Percentiles rank a stretch among this genome's conserved stretches.
These are phyloP conservation scores for Colletotrichum sp. DNA, from an alignment of 2,329 filamentous ascomycete genomes.

Conservation along the genomic window DNA sequence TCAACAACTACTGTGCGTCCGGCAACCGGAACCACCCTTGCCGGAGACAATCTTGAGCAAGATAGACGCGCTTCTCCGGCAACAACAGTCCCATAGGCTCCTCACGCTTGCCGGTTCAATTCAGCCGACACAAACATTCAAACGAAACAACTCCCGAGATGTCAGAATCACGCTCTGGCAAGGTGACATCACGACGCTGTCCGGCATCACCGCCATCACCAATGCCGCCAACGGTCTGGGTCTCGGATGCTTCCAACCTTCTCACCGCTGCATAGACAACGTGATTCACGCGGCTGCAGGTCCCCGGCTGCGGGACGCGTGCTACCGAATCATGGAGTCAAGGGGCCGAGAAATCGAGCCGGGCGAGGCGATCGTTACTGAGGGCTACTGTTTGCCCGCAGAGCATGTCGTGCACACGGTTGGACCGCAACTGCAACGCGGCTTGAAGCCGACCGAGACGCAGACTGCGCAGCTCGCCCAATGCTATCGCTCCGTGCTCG, in stretches of 20 bases:
- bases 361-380: slow-evolving; percentile 31
- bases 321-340: slow-evolving; percentile 27
- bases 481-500: slow-evolving; percentile 34
- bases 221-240: slow-evolving; percentile 38
- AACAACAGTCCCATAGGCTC: not conserved
- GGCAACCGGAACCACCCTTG: slow-evolving; percentile 24
- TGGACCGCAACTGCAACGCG: slow-evolving; percentile 32
- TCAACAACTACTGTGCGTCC: slow-evolving; percentile 31
- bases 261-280: slow-evolving; percentile 39
- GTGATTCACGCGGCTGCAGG: slow-evolving; percentile 36
- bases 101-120: not conserved
- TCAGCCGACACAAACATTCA: not conserved
- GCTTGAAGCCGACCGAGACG: slow-evolving; percentile 22
- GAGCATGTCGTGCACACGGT: slow-evolving; percentile 36
- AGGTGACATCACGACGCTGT: slow-evolving; percentile 36
- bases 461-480: slow-evolving; percentile 26
- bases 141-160: not conserved
- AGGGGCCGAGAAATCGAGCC: slow-evolving; percentile 26
- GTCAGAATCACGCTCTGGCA: slow-evolving; percentile 31
- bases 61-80: slow-evolving; percentile 22
- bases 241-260: slow-evolving; percentile 38
- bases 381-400: slow-evolving; percentile 31
- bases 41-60: slow-evolving; percentile 14
- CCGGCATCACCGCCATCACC: slow-evolving; percentile 34
- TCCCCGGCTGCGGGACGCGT: slow-evolving; percentile 34